Evolutionary conservation across 2,329 filamentous ascomycete genomes (phyloP).

Genomic region (Penicillium paneum): DNA sequence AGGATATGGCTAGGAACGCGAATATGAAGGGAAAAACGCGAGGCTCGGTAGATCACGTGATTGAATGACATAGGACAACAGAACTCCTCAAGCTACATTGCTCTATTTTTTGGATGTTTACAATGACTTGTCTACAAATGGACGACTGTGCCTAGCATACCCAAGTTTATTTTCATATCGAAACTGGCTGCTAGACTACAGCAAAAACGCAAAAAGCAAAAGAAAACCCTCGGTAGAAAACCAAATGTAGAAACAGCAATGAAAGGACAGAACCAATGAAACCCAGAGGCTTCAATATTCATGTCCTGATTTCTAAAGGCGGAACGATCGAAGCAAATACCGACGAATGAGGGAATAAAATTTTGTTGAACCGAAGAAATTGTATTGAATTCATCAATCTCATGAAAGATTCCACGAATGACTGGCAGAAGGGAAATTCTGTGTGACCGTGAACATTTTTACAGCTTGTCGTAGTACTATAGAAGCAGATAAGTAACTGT

Average conservation of each 20-base stretch:
- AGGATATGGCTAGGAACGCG: background rate
- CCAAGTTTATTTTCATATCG: conserved; percentile 33
- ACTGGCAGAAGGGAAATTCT: conserved; percentile 42
- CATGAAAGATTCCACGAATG: conserved; percentile 40
- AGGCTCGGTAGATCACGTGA: conserved; percentile 15
- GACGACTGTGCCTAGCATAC: conserved; percentile 22
- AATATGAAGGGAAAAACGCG: conserved; percentile 16
- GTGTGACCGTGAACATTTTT: conserved; percentile 50
- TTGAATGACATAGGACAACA: background rate
- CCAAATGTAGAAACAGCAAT: conserved; percentile 23
- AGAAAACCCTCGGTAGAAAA: conserved; percentile 11
- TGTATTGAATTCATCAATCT: conserved; percentile 45
- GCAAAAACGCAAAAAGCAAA: conserved; percentile 19
- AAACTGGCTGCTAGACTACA: conserved; percentile 28
- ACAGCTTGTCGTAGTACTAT: conserved; percentile 99
- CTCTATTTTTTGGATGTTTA: background rate
- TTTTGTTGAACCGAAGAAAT: conserved; percentile 32
- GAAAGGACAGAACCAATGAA: conserved; percentile 19
- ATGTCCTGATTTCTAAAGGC: conserved; percentile 25
- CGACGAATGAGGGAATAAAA: conserved; percentile 26
- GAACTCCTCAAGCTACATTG: background rate
- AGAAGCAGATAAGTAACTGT: conserved; percentile 25
- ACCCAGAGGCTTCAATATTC: conserved; percentile 8
- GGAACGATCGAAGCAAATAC: conserved; percentile 26
- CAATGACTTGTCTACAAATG: background rate